Evolutionary conservation across 345 rosid genomes (phyloP).

Genomic region (Excoecaria agallocha): DNA sequence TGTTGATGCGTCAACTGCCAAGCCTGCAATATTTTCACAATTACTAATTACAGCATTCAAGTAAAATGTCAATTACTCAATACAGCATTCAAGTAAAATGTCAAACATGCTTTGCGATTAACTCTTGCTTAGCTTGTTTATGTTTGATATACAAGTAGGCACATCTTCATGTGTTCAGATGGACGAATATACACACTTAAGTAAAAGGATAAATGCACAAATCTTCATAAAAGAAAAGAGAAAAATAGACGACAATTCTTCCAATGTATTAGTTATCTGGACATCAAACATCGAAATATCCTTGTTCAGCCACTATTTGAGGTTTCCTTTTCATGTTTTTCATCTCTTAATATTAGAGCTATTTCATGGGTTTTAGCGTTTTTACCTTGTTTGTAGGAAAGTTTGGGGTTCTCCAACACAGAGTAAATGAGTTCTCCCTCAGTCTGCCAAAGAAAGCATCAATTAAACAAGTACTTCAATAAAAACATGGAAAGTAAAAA

Average conservation of each 20-base stretch:
- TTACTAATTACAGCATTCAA: background rate
- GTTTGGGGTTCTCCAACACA: constrained; percentile 66
- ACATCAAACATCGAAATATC: background rate
- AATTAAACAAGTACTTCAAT: background rate
- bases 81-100: background rate
- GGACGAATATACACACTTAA: background rate
- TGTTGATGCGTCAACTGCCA: constrained; percentile 38
- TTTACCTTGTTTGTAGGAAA: constrained; percentile 55
- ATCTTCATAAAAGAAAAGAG: background rate
- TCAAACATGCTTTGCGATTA: background rate
- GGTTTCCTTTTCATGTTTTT: background rate
- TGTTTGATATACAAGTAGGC: background rate
- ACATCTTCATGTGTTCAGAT: background rate
- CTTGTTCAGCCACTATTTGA: background rate
- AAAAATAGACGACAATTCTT: background rate
- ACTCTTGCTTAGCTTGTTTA: background rate
- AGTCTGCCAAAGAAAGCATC: constrained; percentile 37
- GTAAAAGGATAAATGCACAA: background rate
- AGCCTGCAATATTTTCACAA: constrained; percentile 42
- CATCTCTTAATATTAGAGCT: background rate
- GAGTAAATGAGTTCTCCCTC: constrained; percentile 42
- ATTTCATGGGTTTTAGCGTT: background rate
- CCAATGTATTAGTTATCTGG: background rate
- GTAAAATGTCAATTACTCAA: background rate
- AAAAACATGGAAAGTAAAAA: background rate